Percentiles rank a stretch among this genome's conserved stretches.
These are phyloP conservation scores for Candida dubliniensis DNA, from an alignment of 1,139 yeast species.

Conservation along the genomic window DNA sequence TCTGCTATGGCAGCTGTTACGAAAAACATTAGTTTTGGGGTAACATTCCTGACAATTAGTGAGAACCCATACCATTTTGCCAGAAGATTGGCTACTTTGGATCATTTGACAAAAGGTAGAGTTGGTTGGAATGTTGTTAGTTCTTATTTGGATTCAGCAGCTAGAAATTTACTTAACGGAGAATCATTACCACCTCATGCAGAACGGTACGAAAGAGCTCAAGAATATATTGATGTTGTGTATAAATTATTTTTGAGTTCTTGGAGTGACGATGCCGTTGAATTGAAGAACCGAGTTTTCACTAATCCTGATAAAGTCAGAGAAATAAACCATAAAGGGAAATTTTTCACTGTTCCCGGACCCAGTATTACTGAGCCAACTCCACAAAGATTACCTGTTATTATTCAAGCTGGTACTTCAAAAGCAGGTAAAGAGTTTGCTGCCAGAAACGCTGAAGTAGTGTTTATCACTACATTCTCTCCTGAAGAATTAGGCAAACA, in stretches of 20 bases:
- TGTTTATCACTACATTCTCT: conserved; percentile 34
- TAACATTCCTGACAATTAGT: conserved; percentile 43
- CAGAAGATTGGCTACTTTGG: conserved; percentile 41
- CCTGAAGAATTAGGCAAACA: conserved; percentile 30
- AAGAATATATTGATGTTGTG: conserved; percentile 41
- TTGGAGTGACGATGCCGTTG: conserved; percentile 49
- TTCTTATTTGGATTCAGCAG: conserved; percentile 39
- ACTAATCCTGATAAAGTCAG: conserved; percentile 42
- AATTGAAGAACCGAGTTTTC: conserved; percentile 32
- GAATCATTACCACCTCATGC: conserved; percentile 34
- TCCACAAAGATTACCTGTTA: conserved; percentile 45
- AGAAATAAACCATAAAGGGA: conserved; percentile 41
- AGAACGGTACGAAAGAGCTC: conserved; percentile 39
- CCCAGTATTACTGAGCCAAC: conserved; percentile 45
- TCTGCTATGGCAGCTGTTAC: conserved; percentile 46
- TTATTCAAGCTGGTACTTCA: conserved; percentile 51
- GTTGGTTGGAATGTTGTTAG: conserved; percentile 48
- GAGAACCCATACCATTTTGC: conserved; percentile 46
- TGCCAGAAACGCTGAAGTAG: conserved; percentile 47
- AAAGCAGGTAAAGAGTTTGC: conserved; percentile 43
- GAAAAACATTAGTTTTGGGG: conserved; percentile 38
- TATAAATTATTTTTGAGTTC: conserved; percentile 38
- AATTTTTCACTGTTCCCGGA: conserved; percentile 44
- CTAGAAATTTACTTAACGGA: conserved; percentile 35
- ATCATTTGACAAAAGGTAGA: conserved; percentile 43